Evolutionary conservation across 2,329 filamentous ascomycete species (phyloP).

Genomic region (Claviceps spartinae): DNA sequence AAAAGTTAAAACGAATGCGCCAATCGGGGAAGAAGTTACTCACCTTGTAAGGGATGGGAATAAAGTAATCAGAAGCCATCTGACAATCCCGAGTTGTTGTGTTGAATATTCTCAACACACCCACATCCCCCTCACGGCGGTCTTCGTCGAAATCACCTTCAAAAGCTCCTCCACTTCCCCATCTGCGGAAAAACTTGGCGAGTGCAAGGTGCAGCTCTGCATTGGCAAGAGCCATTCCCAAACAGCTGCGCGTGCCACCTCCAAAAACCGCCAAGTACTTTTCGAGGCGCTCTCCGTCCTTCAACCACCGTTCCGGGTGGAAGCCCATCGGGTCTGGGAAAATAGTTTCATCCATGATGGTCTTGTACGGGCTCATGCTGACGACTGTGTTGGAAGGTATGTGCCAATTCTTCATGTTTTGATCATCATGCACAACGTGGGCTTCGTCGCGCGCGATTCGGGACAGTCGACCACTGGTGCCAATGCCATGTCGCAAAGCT

Average conservation of each 20-base stretch:
- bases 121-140: conserved; percentile 18
- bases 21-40: background rate
- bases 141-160: conserved; percentile 19
- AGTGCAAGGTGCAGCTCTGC: conserved; percentile 25
- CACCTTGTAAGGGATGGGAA: conserved; percentile 25
- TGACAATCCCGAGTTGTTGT: conserved; percentile 21
- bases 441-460: conserved; percentile 30
- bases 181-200: conserved; percentile 24
- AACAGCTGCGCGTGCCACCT: conserved; percentile 21
- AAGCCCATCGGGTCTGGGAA: conserved; percentile 21
- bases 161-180: conserved; percentile 21
- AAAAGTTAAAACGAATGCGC: background rate
- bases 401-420: conserved; percentile 14
- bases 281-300: conserved; percentile 18
- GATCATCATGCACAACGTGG: conserved; percentile 16
- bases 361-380: conserved; percentile 24
- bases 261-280: conserved; percentile 22
- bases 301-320: conserved; percentile 23
- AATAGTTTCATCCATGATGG: conserved; percentile 20
- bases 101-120: conserved; percentile 21
- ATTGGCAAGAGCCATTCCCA: conserved; percentile 25
- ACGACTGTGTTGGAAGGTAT: conserved; percentile 21
- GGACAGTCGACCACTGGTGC: conserved; percentile 32
- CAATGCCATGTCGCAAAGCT: conserved; percentile 33
- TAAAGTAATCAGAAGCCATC: conserved; percentile 25